phyloP scores from a whole-genome alignment of 2,329 filamentous ascomycete species.

The Fusarium heterosporum region DNA sequence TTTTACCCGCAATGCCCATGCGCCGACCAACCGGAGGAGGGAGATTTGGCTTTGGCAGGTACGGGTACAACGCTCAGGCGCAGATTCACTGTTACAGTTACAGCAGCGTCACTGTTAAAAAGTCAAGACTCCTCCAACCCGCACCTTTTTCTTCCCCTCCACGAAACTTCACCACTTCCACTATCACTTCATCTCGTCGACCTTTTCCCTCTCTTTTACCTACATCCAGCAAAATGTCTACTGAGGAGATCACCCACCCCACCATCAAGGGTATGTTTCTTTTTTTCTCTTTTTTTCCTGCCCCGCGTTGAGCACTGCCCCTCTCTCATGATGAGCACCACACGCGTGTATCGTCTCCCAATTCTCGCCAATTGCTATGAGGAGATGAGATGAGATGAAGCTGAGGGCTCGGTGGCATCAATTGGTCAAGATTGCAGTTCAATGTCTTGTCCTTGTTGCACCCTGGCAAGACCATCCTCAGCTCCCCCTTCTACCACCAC shows the following conservation, averaged over 20 bases:
- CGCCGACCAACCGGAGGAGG: slow-evolving; percentile 15
- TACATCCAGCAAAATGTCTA: slow-evolving; percentile 62
- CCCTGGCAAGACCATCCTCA: not conserved
- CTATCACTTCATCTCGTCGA: slow-evolving; percentile 23
- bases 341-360: slow-evolving; percentile 1
- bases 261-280: slow-evolving; percentile 76
- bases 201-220: slow-evolving; percentile 12
- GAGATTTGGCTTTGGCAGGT: slow-evolving; percentile 26
- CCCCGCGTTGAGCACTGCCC: slow-evolving; percentile 41
- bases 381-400: not conserved
- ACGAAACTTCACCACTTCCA: slow-evolving; percentile 25
- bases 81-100: not conserved
- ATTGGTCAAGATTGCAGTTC: not conserved
- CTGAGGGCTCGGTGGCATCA: not conserved
- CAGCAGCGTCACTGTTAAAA: slow-evolving; percentile 34
- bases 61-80: slow-evolving; percentile 8
- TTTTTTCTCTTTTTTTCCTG: slow-evolving; percentile 22
- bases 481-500: not conserved
- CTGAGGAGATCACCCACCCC: slow-evolving; percentile 75
- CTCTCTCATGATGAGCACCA: slow-evolving; percentile 45
- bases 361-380: not conserved
- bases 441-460: not conserved
- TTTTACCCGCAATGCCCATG: slow-evolving; percentile 44
- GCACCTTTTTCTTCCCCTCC: slow-evolving; percentile 38
- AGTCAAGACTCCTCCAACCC: slow-evolving; percentile 29